Evolutionary conservation across 176 grass and related monocot species (phyloP).

Genomic region (Cymbopogon citratus): DNA sequence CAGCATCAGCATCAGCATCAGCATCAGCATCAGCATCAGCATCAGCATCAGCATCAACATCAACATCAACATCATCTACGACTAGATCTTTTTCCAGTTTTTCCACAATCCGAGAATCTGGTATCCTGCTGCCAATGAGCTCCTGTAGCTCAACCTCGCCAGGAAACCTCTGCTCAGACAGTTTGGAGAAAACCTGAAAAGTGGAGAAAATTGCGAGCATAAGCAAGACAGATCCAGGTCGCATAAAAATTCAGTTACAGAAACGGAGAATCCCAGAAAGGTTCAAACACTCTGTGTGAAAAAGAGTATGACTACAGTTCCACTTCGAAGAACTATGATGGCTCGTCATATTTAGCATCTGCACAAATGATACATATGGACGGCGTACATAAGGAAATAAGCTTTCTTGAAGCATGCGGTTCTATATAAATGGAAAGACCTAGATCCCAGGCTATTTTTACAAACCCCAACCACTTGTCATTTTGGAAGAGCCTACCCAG

Average conservation of each 20-base stretch:
- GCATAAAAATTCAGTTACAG: not conserved
- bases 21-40: not conserved
- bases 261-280: not conserved
- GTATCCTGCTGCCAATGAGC: conserved; percentile 59
- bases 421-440: not conserved
- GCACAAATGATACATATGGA: not conserved
- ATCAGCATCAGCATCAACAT: not conserved
- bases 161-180: conserved; percentile 80
- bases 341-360: not conserved
- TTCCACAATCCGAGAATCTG: conserved; percentile 28
- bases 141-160: conserved; percentile 72
- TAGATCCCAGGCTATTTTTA: not conserved
- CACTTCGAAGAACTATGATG: not conserved
- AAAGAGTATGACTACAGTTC: not conserved
- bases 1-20: not conserved
- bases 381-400: not conserved
- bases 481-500: not conserved
- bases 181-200: conserved; percentile 94
- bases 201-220: not conserved
- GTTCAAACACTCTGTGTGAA: not conserved
- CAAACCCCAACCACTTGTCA: not conserved
- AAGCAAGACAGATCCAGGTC: not conserved
- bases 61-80: conserved; percentile 26
- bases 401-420: not conserved
- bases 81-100: conserved; percentile 39